Evolutionary conservation across 768 basidiomycete species (phyloP), one percentile per base, ranked within the genome.

Genomic region (Termitomyces sp.): DNA sequence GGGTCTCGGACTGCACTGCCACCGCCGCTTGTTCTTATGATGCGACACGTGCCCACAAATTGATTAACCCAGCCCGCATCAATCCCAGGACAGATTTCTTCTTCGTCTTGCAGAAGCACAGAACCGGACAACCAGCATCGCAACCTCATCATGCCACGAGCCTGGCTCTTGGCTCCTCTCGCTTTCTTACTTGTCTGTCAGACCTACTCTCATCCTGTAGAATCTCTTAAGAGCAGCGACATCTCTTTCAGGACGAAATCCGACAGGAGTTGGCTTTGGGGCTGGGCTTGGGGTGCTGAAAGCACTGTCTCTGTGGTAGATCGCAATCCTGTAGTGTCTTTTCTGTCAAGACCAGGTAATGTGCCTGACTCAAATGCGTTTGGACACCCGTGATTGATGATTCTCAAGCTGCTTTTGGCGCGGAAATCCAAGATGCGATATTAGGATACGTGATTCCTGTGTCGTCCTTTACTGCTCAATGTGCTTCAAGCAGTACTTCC

Each of bases 291-390:
- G 84, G 85, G 85, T 9, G 78, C 82, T 0, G 85, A 86, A 62
- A 84, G 83, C 60, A 78, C 83, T 28, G 88, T 92, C 58, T 86
- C 89, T 26, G 76, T 92, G 59, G 85, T 92, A 38, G 90, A 92
- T 73, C 83, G 84, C 58, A 77, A 82, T 5, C 90, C 90, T 0
- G 75, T 84, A 0, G 74, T 92, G 57, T 82, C 81, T 3, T 93
- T 89, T 67, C 75, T 77, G 49, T 88, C 92, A 6, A 79, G 90
- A 50, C 81, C 81, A 70, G 81, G 80, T 81, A 61, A 35, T 10
- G 47, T 24, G 22, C 24, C 57, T 57, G n/a, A 59, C 42, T 35
- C 32, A 46, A 13, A 42, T 18, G 38, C 3, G 43, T 47, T n/a
- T 10, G 49, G 32, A 18, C 14, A 46, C 24, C 35, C 45, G 33